Evolutionary conservation across 176 grass and related monocot genomes (phyloP), one percentile per base, ranked within the genome.

Genomic region (Carex scoparia): DNA sequence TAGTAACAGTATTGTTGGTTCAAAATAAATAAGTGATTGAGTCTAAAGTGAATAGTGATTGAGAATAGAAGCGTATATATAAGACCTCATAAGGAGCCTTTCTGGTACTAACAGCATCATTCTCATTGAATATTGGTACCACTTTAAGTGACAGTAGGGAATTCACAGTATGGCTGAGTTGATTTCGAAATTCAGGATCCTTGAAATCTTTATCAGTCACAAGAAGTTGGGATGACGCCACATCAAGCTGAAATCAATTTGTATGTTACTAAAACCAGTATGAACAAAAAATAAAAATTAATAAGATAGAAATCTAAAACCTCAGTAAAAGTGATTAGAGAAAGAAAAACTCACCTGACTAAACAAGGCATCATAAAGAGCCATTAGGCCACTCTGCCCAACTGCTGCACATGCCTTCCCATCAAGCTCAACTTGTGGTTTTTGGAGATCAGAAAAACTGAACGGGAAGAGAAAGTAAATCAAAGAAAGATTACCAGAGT

Each of bases 371-470:
- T 99, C 96, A 0, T 94, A 98, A 73, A 99, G 84, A 75, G 96
- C 96, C 96, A 99, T 99, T 48, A 99, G 87, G 30, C 93, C 96
- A 87, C 88, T 99, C 84, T 99, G 96, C 70, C 96, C 96, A 85
- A 95, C 96, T 13, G 93, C 90, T 13, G 96, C 96, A 35, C 93
- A 95, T 44, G 96, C 93, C 84, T 99, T 99, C 7, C 96, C 96
- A 74, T 99, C 93, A 65, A 99, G 82, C 81, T 99, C 96, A 71
- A 84, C 72, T 75, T 95, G 96, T 84, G 96, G 91, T 59, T 95
- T 95, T 57, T 99, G 93, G 13, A 99, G 91, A 95, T 99, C 96
- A 61, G 93, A 87, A 86, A 99, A 95, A 84, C 96, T 99, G 88
- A 79, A 85, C 5, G 13, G 58, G 10, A 78, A 78, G 56, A 77